A percentile compares a stretch with the other conserved stretches of the same genome.
phyloP scores from a whole-genome alignment of 2,329 filamentous ascomycete genomes.

The Mycogone perniciosa region DNA sequence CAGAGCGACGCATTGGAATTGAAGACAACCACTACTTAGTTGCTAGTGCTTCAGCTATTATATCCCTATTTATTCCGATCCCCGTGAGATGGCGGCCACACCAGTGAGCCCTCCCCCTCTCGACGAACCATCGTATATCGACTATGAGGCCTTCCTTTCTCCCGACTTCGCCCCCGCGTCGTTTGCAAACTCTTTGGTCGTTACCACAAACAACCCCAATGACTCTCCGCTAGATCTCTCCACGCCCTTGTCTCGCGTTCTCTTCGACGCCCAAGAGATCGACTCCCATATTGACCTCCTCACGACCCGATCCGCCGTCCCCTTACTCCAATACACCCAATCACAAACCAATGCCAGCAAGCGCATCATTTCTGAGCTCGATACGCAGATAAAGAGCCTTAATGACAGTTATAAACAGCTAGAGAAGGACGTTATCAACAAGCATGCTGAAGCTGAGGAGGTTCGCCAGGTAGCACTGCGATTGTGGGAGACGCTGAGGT shows the following conservation, averaged over 20 bases:
- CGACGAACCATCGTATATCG: conserved; percentile 74
- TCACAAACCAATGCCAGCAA: conserved; percentile 66
- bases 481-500: conserved; percentile 70
- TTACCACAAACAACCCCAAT: conserved; percentile 84
- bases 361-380: conserved; percentile 67
- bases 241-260: conserved; percentile 83
- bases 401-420: conserved; percentile 81
- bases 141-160: conserved; percentile 86
- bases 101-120: conserved; percentile 1
- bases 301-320: conserved; percentile 76
- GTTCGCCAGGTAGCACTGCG: conserved; percentile 71
- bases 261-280: conserved; percentile 95
- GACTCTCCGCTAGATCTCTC: conserved; percentile 89
- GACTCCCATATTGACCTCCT: conserved; percentile 91
- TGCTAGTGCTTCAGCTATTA: too few species aligned
- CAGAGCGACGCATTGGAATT: too few species aligned
- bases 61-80: too few species aligned
- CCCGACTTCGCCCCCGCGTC: conserved; percentile 72
- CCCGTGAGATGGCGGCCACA: background rate
- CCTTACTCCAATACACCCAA: conserved; percentile 72
- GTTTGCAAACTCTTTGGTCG: conserved; percentile 85
- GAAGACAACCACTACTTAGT: too few species aligned
- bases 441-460: conserved; percentile 80
- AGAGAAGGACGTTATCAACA: conserved; percentile 77
- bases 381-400: conserved; percentile 71